Percentiles rank a stretch among this genome's conserved stretches.
These are phyloP conservation scores for Russula emetica DNA, from an alignment of 768 basidiomycete genomes.

Conservation along the genomic window DNA sequence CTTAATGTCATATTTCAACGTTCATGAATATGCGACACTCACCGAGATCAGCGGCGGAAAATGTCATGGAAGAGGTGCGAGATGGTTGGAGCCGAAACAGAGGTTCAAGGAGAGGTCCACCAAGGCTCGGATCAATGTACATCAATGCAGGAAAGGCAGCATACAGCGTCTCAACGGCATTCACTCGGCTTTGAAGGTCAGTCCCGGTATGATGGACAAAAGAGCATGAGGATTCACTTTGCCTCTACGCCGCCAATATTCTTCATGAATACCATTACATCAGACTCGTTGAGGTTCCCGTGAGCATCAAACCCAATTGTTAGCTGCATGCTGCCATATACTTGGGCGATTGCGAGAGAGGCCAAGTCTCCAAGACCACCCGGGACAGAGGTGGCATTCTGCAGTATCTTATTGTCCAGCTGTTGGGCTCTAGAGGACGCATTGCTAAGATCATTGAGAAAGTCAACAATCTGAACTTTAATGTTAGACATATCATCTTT, in stretches of 20 bases:
- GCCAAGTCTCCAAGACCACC: conserved; percentile 49
- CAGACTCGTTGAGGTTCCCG: conserved; percentile 48
- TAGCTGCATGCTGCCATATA: conserved; percentile 50
- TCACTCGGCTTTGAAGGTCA: conserved; percentile 31
- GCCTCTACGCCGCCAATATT: conserved; percentile 11
- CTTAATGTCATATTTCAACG: neutral
- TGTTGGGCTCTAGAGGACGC: conserved; percentile 43
- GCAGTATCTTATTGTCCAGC: conserved; percentile 46
- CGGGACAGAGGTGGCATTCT: conserved; percentile 47
- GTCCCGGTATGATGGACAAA: conserved; percentile 2
- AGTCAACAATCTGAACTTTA: conserved; percentile 38
- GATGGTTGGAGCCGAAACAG: conserved; percentile 28
- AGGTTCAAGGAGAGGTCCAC: conserved; percentile 31
- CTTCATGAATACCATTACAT: conserved; percentile 52
- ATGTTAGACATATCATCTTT: neutral
- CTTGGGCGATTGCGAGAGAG: conserved; percentile 52
- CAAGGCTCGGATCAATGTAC: conserved; percentile 51
- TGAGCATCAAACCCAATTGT: conserved; percentile 46
- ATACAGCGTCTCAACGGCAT: conserved; percentile 53
- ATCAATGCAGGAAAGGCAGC: conserved; percentile 49
- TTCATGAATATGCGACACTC: neutral
- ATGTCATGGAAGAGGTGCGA: conserved; percentile 21
- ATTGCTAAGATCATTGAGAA: conserved; percentile 43
- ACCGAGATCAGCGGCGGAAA: conserved; percentile 29
- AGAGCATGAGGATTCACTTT: conserved; percentile 37